Evolutionary conservation across 805 yeast species (phyloP), one percentile per base, ranked within the genome.

Genomic region (Groenewaldozyma tartarivorans): DNA sequence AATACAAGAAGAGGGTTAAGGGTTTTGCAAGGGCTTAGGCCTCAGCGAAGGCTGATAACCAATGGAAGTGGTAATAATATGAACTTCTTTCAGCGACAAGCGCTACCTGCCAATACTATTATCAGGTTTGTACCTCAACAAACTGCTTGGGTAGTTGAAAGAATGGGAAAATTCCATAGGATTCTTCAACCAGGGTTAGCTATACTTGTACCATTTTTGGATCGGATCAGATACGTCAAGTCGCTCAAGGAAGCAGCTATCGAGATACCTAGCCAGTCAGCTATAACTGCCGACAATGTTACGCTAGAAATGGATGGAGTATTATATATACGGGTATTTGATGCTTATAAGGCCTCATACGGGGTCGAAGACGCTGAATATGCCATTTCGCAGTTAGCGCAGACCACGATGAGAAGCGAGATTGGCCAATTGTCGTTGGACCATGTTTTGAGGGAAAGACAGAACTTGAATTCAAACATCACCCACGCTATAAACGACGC

Each of bases 341-440:
- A 85, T 55, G 83, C 94, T 4, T 84, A 79, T 58, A 82, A 80
- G 64, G 94, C 94, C 2, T 74, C 84, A 34, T 84, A 84, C 53
- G 94, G 94, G 11, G 94, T 84, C 16, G 94, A 85, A 55, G 88
- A 84, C 54, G 85, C 87, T 37, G 84, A 79, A 55, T 85, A 81
- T 57, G 94, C 94, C 30, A 77, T 85, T 41, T 69, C 81, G 32
- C 94, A 85, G 61, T 70, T 85, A 49, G 94, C 94, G 0, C 94
- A 84, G 59, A 85, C 95, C 7, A 82, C 94, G 11, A 84, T 84
- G 95, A 69, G 95, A 53, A 77, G 86, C 1, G 95, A 84, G 59
- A 84, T 84, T 54, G 94, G 95, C 38, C 84, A 82, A 48, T 65
- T 84, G 66, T 70, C 87, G 2, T 69, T 84, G 52, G 94, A 85